phyloP scores from a whole-genome alignment of 345 rosid genomes.

The Melaleuca alternifolia region DNA sequence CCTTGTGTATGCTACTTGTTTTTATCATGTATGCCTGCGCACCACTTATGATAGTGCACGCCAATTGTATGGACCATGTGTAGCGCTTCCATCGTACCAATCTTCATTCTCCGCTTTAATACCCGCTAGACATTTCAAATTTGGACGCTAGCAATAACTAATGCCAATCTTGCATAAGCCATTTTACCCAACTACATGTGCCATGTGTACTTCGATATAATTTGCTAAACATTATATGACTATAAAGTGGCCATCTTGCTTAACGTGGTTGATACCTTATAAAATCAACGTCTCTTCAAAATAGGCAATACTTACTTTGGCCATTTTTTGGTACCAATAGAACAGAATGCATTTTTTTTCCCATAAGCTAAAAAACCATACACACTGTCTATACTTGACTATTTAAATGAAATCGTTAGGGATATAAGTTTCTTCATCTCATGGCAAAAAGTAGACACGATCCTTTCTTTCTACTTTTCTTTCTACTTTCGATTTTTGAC shows the following conservation, averaged over 20 bases:
- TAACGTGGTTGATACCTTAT: background rate
- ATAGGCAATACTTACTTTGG: background rate
- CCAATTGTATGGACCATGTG: background rate
- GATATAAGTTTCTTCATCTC: background rate
- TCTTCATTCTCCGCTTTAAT: background rate
- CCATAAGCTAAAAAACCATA: background rate
- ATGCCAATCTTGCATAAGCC: background rate
- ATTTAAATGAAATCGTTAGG: background rate
- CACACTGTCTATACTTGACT: background rate
- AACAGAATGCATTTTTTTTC: background rate
- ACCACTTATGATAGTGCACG: background rate
- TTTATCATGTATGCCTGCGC: background rate
- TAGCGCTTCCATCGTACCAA: background rate
- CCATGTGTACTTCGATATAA: background rate
- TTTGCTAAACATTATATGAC: background rate
- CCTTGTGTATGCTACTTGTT: background rate
- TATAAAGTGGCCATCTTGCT: background rate
- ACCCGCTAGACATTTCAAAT: background rate
- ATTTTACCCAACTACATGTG: background rate
- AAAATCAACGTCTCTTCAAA: background rate
- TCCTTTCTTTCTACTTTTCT: background rate
- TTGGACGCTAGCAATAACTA: background rate
- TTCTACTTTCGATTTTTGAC: background rate
- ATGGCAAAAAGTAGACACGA: background rate
- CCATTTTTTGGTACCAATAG: background rate